Conservation (phyloP, 2,329 filamentous ascomycete genomes). For the Raffaelea albimanens region DNA sequence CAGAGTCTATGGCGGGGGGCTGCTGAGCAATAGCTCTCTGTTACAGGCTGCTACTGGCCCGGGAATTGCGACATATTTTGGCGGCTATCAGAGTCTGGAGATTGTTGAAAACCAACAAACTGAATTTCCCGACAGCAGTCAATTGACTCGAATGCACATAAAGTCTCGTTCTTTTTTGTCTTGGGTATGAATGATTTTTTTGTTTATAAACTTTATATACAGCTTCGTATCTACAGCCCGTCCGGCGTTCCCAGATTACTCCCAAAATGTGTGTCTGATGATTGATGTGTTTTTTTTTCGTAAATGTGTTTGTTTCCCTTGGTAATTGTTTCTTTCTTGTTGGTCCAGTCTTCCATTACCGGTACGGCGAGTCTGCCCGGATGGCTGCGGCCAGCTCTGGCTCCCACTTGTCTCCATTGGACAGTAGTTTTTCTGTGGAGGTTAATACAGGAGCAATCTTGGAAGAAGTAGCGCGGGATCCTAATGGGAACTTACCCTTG, state of each 20-base stretch:
- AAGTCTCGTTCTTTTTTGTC: too few species aligned
- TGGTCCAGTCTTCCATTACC: conserved; percentile 38
- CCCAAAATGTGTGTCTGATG: too few species aligned
- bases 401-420: conserved; percentile 96
- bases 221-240: neutral
- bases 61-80: too few species aligned
- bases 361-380: conserved; percentile 86
- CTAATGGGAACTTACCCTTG: conserved; percentile 48
- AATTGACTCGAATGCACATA: too few species aligned
- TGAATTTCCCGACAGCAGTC: too few species aligned
- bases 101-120: too few species aligned
- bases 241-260: neutral
- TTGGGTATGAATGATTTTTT: neutral
- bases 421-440: conserved; percentile 63
- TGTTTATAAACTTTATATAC: conserved; percentile 2
- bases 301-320: neutral
- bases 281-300: neutral
- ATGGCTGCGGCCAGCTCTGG: conserved; percentile 88
- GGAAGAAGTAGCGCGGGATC: neutral
- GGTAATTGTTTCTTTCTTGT: neutral
- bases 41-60: too few species aligned
- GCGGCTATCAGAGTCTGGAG: too few species aligned
- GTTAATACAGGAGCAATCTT: conserved; percentile 12
- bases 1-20: too few species aligned
- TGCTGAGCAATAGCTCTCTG: too few species aligned